Evolutionary conservation across 2,329 filamentous ascomycete genomes (phyloP).

Genomic region (Claviceps capensis): DNA sequence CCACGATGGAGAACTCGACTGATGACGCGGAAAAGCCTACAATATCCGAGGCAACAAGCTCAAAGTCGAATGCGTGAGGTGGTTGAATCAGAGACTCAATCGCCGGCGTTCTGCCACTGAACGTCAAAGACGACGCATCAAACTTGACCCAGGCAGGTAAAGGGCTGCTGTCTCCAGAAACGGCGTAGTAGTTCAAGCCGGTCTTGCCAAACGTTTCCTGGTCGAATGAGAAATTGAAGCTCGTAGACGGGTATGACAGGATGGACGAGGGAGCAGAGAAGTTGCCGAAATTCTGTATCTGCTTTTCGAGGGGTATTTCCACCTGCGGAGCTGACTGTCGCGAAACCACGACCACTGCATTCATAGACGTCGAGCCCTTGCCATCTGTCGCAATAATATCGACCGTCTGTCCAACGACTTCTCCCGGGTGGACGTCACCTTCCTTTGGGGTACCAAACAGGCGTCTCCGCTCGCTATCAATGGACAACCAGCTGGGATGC

Average conservation of each 20-base stretch:
- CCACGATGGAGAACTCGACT: conserved; percentile 54
- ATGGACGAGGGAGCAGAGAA: conserved; percentile 48
- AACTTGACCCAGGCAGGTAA: conserved; percentile 79
- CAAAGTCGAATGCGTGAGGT: conserved; percentile 58
- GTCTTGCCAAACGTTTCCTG: conserved; percentile 48
- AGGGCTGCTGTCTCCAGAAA: conserved; percentile 64
- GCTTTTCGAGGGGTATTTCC: conserved; percentile 40
- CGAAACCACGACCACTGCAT: conserved; percentile 59
- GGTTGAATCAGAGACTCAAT: conserved; percentile 48
- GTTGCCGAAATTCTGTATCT: conserved; percentile 43
- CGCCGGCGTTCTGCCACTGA: conserved; percentile 57
- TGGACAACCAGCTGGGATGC: conserved; percentile 59
- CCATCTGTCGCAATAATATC: conserved; percentile 56
- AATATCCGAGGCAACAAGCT: conserved; percentile 66
- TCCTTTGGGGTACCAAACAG: conserved; percentile 57
- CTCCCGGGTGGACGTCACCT: conserved; percentile 30
- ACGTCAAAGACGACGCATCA: conserved; percentile 46
- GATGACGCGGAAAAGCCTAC: conserved; percentile 59
- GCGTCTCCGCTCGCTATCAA: conserved; percentile 50
- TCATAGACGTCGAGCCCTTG: conserved; percentile 48
- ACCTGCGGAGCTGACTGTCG: conserved; percentile 39
- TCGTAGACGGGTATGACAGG: conserved; percentile 36
- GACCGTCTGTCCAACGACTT: conserved; percentile 47
- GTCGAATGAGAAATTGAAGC: conserved; percentile 40
- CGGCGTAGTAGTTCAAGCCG: conserved; percentile 59